phyloP scores from a whole-genome alignment of 2,329 filamentous ascomycete genomes.

The Bipolaris bicolor region DNA sequence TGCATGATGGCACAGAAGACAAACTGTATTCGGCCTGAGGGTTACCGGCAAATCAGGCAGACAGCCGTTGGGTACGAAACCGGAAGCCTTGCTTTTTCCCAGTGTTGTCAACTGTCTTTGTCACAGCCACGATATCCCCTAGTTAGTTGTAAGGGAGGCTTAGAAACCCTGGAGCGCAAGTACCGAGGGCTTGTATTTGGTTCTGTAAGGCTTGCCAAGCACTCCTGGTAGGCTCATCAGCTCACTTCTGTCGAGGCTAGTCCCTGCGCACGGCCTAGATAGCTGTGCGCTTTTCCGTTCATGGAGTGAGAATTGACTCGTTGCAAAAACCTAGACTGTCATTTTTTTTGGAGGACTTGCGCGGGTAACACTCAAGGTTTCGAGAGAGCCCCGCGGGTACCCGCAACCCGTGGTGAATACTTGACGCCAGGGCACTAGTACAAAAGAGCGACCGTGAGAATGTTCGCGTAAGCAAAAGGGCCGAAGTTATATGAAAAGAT shows the following conservation, averaged over 20 bases:
- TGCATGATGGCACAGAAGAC: not conserved
- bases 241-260: not conserved
- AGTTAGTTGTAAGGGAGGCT: not conserved
- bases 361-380: no score
- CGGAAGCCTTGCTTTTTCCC: not conserved
- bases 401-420: no score
- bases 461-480: no score
- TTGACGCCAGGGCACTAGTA: no score
- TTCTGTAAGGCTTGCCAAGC: not conserved
- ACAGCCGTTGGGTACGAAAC: not conserved
- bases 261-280: not conserved
- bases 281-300: not conserved
- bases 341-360: no score
- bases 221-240: not conserved
- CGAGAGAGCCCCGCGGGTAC: no score
- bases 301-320: no score
- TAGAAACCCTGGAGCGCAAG: not conserved
- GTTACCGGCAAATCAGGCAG: not conserved
- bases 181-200: not conserved
- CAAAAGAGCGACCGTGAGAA: no score
- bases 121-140: not conserved
- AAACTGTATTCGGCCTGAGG: not conserved
- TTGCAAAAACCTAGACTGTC: no score
- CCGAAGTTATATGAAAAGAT: no score
- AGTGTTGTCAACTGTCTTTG: not conserved